These are phyloP conservation scores for Fragaria nilgerrensis DNA, from an alignment of 306 rosid species.

Conservation along the genomic window DNA sequence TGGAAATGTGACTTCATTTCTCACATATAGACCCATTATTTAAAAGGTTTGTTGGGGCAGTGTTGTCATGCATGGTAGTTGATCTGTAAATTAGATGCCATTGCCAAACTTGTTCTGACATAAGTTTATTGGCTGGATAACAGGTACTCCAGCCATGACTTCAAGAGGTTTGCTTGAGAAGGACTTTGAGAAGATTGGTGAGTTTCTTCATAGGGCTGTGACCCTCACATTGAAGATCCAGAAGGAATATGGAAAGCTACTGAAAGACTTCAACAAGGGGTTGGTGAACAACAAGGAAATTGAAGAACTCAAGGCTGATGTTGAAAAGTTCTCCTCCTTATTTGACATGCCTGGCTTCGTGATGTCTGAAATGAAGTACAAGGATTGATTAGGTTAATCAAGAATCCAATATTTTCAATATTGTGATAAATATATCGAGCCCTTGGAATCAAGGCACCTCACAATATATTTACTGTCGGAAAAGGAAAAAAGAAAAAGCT, in stretches of 20 bases:
- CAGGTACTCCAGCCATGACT: slow-evolving; percentile 97
- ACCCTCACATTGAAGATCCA: slow-evolving; percentile 66
- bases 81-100: too few species aligned
- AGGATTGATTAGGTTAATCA: slow-evolving; percentile 64
- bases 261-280: slow-evolving; percentile 98
- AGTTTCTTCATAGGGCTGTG: slow-evolving; percentile 90
- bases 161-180: slow-evolving; percentile 90
- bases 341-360: slow-evolving; percentile 91
- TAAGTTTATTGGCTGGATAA: slow-evolving; percentile 17
- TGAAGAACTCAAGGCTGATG: slow-evolving; percentile 75
- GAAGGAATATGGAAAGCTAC: slow-evolving; percentile 73
- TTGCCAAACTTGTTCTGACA: slow-evolving; percentile 8
- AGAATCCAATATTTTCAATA: neutral
- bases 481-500: neutral
- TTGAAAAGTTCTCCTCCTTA: slow-evolving; percentile 70
- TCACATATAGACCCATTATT: neutral
- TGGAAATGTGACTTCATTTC: neutral
- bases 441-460: neutral
- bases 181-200: slow-evolving; percentile 92
- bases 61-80: neutral
- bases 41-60: neutral
- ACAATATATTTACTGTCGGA: neutral
- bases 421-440: neutral
- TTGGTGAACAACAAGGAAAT: slow-evolving; percentile 76
- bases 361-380: slow-evolving; percentile 76